Evolutionary conservation across 768 basidiomycete genomes (phyloP), one percentile per base, ranked within the genome.

Genomic region (Tylopilus balloui): DNA sequence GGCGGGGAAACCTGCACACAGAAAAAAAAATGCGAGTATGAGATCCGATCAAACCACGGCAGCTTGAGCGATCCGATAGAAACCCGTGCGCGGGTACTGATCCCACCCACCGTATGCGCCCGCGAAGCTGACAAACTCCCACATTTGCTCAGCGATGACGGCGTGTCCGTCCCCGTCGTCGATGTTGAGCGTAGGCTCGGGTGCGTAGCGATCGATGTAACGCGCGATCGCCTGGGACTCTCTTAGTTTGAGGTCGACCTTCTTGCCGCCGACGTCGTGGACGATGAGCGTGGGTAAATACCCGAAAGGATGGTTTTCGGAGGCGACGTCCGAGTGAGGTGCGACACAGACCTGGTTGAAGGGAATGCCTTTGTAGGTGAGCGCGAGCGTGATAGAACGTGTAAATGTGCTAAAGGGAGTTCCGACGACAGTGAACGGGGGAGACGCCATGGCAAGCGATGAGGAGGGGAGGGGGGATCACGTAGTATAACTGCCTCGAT

Each of bases 401-500:
- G 66, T 67, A 36, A 65, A 67, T 1, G 67, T 67, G 42, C 67
- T 69, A 35, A 57, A 67, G 13, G 66, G 67, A 0, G 66, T 67
- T 17, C 66, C 66, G 24, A 67, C 55, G 55, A 67, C 37, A 12
- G 66, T 67, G 38, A 59, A 63, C 15, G 40, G 51, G 46, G 54
- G 55, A 15, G 52, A 47, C 9, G 44, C 14, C 64, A 68, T 64
- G 38, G 37, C 12, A 24, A n/a, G 17, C 1, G 24, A 14, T 6
- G 27, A 27, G 25, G 19, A 4, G 24, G 20, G 13, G n/a, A 24
- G 21, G 21, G 10, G 21, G 25, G 13, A 45, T 35, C 44, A 25
- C 17, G 13, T 28, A 36, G 37, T 27, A 8, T 27, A 8, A 35
- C 34, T n/a, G 25, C 24, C 1, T 4, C 6, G 34, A 25, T 17